A percentile compares a stretch with the other conserved stretches of the same genome.
These are phyloP conservation scores for Chenopodium berlandieri DNA, from an alignment of 148 eudicot species.

Conservation along the genomic window DNA sequence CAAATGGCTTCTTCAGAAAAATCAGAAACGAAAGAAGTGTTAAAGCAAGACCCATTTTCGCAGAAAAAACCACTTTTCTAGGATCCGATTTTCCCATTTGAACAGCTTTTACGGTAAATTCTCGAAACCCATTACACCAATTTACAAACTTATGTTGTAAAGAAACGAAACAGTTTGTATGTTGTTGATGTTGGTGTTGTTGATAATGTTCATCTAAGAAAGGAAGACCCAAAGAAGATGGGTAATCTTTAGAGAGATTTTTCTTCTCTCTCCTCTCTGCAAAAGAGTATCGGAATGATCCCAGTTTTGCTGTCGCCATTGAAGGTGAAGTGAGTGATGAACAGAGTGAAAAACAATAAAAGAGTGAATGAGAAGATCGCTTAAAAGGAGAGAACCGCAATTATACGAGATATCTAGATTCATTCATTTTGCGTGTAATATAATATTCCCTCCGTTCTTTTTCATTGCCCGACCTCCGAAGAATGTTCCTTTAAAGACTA, in stretches of 20 bases:
- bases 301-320: slow-evolving; percentile 30
- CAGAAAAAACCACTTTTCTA: slow-evolving; percentile 63
- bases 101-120: slow-evolving; percentile 34
- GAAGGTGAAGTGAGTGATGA: background rate
- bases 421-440: too few relatives aligned
- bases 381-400: too few relatives aligned
- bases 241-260: slow-evolving; percentile 18
- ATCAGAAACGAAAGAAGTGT: slow-evolving; percentile 60
- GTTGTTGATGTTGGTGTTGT: background rate
- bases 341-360: too few relatives aligned
- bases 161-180: background rate
- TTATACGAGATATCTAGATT: too few relatives aligned
- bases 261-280: slow-evolving; percentile 38
- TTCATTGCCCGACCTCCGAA: too few relatives aligned
- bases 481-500: too few relatives aligned
- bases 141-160: background rate
- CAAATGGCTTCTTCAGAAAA: slow-evolving; percentile 66
- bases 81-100: slow-evolving; percentile 83
- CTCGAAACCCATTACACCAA: slow-evolving; percentile 29
- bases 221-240: slow-evolving; percentile 9
- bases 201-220: slow-evolving; percentile 7
- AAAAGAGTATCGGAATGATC: slow-evolving; percentile 46
- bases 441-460: too few relatives aligned
- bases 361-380: background rate
- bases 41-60: slow-evolving; percentile 78